Evolutionary conservation across 371 early-diverging fungal species (phyloP).

Genomic region (Apophysomyces elegans): DNA sequence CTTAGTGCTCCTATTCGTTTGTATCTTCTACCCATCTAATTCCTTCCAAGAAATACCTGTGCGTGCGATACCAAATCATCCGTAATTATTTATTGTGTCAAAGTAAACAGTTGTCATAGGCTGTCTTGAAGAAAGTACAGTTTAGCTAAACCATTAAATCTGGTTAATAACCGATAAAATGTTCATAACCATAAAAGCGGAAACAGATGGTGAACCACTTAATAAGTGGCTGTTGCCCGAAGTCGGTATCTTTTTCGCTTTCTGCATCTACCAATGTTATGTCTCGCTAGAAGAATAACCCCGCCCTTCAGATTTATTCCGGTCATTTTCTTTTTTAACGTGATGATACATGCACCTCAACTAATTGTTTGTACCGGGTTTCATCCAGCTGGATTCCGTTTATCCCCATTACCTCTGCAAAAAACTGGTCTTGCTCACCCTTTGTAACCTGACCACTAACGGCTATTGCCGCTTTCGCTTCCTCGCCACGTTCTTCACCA

Average conservation of each 20-base stretch:
- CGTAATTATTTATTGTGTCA: background rate
- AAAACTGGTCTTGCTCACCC: constrained; percentile 53
- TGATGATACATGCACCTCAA: constrained; percentile 35
- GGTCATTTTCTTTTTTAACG: background rate
- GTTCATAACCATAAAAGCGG: too few species aligned
- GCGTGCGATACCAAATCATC: background rate
- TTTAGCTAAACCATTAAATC: too few species aligned
- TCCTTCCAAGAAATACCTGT: background rate
- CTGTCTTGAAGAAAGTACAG: too few species aligned
- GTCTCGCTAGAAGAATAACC: too few species aligned
- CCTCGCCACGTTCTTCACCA: constrained; percentile 28
- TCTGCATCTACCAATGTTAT: too few species aligned
- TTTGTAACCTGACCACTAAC: constrained; percentile 52
- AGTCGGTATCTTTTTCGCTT: too few species aligned
- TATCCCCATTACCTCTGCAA: constrained; percentile 51
- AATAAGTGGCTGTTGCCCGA: too few species aligned
- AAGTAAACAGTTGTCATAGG: background rate
- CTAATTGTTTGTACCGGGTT: constrained; percentile 41
- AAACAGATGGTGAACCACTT: too few species aligned
- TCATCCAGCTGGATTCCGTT: constrained; percentile 44
- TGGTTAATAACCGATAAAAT: too few species aligned
- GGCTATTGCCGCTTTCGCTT: constrained; percentile 47
- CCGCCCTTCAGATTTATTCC: too few species aligned
- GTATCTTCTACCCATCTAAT: background rate
- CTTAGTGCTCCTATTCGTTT: background rate